phyloP scores from a whole-genome alignment of 306 rosid species.

The Gillenia trifoliata region DNA sequence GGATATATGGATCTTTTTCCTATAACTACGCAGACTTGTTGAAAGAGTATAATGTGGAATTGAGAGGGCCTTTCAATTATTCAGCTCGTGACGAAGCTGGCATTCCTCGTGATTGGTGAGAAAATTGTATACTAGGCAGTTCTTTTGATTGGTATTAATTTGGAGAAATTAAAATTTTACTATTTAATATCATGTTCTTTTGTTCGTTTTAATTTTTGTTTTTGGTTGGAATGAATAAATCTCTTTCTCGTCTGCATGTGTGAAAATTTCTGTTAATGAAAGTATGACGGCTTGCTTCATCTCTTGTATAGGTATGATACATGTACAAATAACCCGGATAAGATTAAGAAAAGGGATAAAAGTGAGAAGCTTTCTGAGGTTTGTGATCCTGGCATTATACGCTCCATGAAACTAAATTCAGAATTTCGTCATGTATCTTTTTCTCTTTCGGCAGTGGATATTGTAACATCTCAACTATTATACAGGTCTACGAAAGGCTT shows the following conservation, averaged over 20 bases:
- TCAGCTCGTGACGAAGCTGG: constrained; percentile 89
- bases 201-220: not conserved
- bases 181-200: not conserved
- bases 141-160: not conserved
- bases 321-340: constrained; percentile 27
- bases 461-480: constrained; percentile 5
- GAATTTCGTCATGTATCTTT: not conserved
- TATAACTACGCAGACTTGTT: constrained; percentile 58
- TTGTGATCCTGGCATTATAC: constrained; percentile 20
- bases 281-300: not conserved
- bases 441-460: constrained; percentile 5
- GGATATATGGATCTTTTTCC: constrained; percentile 6
- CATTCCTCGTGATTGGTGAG: constrained; percentile 93
- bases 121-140: not conserved
- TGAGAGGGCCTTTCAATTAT: constrained; percentile 88
- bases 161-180: not conserved
- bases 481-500: constrained; percentile 71
- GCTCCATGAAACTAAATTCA: not conserved
- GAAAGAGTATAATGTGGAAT: constrained; percentile 70
- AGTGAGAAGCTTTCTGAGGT: constrained; percentile 57
- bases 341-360: constrained; percentile 24
- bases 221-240: not conserved
- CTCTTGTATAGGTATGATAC: constrained; percentile 62
- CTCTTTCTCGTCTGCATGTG: not conserved
- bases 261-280: not conserved